Evolutionary conservation across 2,329 filamentous ascomycete species (phyloP), one percentile per base, ranked within the genome.

Genomic region (Metarhizium sp.): DNA sequence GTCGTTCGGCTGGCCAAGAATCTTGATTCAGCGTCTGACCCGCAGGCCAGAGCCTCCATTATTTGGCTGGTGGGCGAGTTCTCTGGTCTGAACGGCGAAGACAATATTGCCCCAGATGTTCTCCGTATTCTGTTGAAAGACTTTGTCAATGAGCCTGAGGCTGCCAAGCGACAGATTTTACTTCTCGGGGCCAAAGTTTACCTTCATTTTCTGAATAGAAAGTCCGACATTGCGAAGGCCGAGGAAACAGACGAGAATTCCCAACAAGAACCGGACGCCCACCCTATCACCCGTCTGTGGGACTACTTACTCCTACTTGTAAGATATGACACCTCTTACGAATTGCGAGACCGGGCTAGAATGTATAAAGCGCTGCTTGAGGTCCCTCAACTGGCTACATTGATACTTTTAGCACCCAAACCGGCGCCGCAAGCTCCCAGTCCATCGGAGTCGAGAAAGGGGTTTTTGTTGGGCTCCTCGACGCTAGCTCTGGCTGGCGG

Each of bases 1-100:
- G 91, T 97, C 1, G 83, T 97, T 38, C 82, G 90, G 50, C 74
- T 99, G 51, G 94, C 94, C 6, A 94, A 91, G 71, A 92, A 96
- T 59, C 81, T 99, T 2, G 94, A 96, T 65, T 88, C 87, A 3
- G 89, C 91, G 2, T 90, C 88, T 0, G 92, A 94, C 58, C 85
- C 94, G 1, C 87, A 91, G 58, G 94, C 94, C 3, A 81, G 94
- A 61, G 94, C 94, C 3, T 96, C 90, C 51, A 96, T 99, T 59
- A 88, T 99, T 62, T 99, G 94, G 94, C 82, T 99, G 0, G 92
- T 97, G 0, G 94, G 94, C 49, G 94, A 99, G 70, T 97, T 95
- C 63, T 84, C 92, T 0, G 90, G 90, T 0, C 71, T 87, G 2
- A 84, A 90, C 55, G 81, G 86, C 10, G 86, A 92, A 57, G 86